These are phyloP conservation scores for Mucor mucedo DNA, from an alignment of 371 early-diverging fungal genomes.

Conservation along the genomic window DNA sequence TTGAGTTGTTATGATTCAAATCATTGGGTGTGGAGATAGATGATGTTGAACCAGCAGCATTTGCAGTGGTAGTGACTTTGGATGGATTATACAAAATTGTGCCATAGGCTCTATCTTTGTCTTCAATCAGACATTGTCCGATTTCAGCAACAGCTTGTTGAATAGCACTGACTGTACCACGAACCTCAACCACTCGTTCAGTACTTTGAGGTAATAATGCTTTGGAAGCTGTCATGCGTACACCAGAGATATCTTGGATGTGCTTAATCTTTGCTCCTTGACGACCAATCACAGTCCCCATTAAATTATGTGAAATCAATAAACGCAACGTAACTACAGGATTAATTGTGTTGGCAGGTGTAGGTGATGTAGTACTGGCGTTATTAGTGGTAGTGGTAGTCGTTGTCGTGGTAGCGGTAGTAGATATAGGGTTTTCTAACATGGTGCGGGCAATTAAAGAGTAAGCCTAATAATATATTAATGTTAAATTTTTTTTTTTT, in stretches of 20 bases:
- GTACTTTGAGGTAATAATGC: conserved; percentile 86
- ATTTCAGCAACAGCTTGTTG: conserved; percentile 77
- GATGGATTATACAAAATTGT: conserved; percentile 54
- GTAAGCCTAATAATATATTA: conserved; percentile 43
- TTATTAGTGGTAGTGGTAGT: too few species aligned
- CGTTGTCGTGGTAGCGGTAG: neutral
- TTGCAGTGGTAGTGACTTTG: conserved; percentile 27
- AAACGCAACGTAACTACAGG: conserved; percentile 63
- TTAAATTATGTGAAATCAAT: conserved; percentile 81
- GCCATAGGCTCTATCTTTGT: conserved; percentile 53
- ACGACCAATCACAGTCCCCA: conserved; percentile 89
- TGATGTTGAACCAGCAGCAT: too few species aligned
- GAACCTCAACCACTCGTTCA: conserved; percentile 84
- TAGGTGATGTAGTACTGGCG: neutral
- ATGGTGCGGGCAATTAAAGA: conserved; percentile 78
- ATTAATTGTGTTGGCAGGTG: conserved; percentile 3
- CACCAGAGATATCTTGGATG: conserved; percentile 83
- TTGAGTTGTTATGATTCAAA: conserved; percentile 11
- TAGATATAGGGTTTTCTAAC: conserved; percentile 69
- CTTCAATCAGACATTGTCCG: conserved; percentile 50
- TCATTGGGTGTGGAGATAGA: conserved; percentile 43
- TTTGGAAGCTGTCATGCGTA: conserved; percentile 83
- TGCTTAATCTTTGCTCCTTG: conserved; percentile 87
- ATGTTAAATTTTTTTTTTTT: neutral
- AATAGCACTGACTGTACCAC: conserved; percentile 74